Evolutionary conservation across 2,329 filamentous ascomycete genomes (phyloP), one percentile per base, ranked within the genome.

Genomic region (Metarhizium guizhouense): DNA sequence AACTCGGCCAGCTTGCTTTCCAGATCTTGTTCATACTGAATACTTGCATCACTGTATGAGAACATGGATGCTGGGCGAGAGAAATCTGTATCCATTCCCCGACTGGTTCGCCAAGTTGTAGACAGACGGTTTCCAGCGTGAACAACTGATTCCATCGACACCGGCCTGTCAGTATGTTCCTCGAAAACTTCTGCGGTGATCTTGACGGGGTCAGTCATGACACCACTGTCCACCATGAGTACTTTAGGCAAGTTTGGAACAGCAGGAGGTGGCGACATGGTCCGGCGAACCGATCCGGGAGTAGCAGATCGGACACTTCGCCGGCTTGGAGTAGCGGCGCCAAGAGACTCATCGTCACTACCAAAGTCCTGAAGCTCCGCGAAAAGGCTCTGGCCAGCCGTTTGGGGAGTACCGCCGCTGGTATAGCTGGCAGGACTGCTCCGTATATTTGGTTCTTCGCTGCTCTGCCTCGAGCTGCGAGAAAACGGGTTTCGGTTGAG

Each of bases 311-410:
- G 75, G 25, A 71, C 63, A 57, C 75, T 76, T 47, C 75, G 74
- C 56, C 76, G 75, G 59, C 77, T 80, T 30, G 83, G 83, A 34
- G 82, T 85, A 30, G 73, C 78, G 38, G 73, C 77, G 18, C 75
- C 76, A 54, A 87, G 85, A 59, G 87, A 86, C 57, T 90, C 88
- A 59, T 90, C 88, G 62, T 87, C 86, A 60, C 84, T 83, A 58
- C 83, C 86, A 47, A 96, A 75, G 61, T 90, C 89, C 54, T 88
- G 90, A 47, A 99, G 80, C 70, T 99, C 94, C 45, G 91, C 91
- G 68, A 94, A 95, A 52, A 99, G 76, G 65, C 88, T 97, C 74
- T 96, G 89, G 16, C 83, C 72, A 16, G 82, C 71, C 47, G 71
- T 69, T 56, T 79, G 73, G 10, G 81, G 75, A 3, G 79, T 82